Percentiles rank a stretch among this genome's conserved stretches.
phyloP scores from a whole-genome alignment of 2,329 filamentous ascomycete species.

The Talaromyces sp. region DNA sequence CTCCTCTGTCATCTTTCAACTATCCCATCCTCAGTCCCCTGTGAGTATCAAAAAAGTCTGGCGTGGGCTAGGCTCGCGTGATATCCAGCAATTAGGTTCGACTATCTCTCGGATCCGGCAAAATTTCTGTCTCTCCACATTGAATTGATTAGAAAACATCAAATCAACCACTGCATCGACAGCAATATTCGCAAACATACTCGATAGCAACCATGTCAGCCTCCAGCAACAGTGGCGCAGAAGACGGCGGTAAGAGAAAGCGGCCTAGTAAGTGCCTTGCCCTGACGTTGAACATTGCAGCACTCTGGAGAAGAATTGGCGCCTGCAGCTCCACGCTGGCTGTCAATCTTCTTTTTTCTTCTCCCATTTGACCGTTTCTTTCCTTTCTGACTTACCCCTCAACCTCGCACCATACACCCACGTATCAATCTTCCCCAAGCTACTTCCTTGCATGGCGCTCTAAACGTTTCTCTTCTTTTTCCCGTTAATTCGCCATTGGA shows the following conservation, averaged over 20 bases:
- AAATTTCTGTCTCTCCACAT: slow-evolving; percentile 8
- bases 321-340: slow-evolving; percentile 1
- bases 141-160: neutral
- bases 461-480: neutral
- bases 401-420: neutral
- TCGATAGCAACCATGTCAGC: slow-evolving; percentile 31
- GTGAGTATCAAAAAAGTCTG: neutral
- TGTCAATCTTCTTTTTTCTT: slow-evolving; percentile 12
- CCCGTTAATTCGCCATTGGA: slow-evolving; percentile 10
- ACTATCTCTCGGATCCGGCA: slow-evolving; percentile 5
- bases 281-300: neutral
- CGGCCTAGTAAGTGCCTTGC: slow-evolving; percentile 34
- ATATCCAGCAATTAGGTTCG: neutral
- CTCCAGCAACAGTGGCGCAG: slow-evolving; percentile 17
- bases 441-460: slow-evolving; percentile 5
- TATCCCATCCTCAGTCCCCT: neutral
- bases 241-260: slow-evolving; percentile 35
- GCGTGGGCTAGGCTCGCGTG: neutral
- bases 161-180: neutral
- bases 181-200: neutral
- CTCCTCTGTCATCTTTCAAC: neutral
- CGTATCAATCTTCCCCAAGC: neutral
- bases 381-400: slow-evolving; percentile 6
- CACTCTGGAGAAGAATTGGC: neutral
- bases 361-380: neutral